phyloP scores from a whole-genome alignment of 2,329 filamentous ascomycete genomes.

The Dissoconium aciculare region DNA sequence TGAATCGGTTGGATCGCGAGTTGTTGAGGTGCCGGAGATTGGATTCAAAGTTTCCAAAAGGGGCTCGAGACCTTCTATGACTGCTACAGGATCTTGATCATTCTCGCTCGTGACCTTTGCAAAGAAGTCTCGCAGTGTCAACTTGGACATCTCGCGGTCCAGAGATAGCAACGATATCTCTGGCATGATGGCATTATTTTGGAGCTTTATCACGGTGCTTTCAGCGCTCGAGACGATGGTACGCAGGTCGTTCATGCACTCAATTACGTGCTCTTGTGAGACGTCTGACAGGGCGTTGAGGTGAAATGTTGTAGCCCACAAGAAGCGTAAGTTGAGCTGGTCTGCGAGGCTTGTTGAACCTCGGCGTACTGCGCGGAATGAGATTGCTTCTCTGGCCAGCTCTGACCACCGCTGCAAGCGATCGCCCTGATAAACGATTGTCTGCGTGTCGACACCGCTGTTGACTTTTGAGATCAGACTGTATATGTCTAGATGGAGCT shows the following conservation, averaged over 20 bases:
- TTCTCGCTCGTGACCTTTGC: constrained; percentile 75
- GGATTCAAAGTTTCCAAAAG: constrained; percentile 57
- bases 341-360: constrained; percentile 18
- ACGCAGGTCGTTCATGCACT: constrained; percentile 49
- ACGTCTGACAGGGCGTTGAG: constrained; percentile 42
- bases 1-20: not conserved
- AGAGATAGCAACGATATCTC: constrained; percentile 71
- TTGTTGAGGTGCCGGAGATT: not conserved
- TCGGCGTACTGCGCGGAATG: constrained; percentile 20
- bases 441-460: constrained; percentile 39
- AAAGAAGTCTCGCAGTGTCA: constrained; percentile 96
- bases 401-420: constrained; percentile 46
- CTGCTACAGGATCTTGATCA: constrained; percentile 59
- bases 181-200: constrained; percentile 80
- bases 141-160: constrained; percentile 77
- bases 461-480: constrained; percentile 46
- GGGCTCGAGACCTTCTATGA: constrained; percentile 86
- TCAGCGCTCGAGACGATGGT: constrained; percentile 34
- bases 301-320: constrained; percentile 52
- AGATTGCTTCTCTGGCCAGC: constrained; percentile 41
- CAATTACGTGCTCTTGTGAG: constrained; percentile 43
- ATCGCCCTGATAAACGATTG: constrained; percentile 41
- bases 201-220: constrained; percentile 43
- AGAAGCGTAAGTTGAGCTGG: constrained; percentile 41
- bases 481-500: constrained; percentile 53